Conservation (phyloP, 2,329 filamentous ascomycete species). For the Metarhizium guizhouense region DNA sequence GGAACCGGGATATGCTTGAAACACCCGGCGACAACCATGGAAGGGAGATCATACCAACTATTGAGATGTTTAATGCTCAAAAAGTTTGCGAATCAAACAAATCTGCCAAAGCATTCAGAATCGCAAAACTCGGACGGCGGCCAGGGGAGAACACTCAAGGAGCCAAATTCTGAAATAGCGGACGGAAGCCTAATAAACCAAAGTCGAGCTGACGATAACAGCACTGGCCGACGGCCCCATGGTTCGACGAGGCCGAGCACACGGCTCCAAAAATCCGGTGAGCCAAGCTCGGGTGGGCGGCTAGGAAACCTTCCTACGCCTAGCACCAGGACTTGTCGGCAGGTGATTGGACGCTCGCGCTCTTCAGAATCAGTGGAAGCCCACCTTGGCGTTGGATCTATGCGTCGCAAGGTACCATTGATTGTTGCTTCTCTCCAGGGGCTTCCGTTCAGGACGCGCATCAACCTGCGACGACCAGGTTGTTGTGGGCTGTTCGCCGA, state of each 20-base stretch:
- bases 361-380: neutral
- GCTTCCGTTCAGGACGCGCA: neutral
- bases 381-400: neutral
- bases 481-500: neutral
- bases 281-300: neutral
- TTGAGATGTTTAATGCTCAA: neutral
- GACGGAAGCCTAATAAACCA: too few species aligned
- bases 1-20: neutral
- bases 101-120: too few species aligned
- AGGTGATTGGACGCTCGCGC: neutral
- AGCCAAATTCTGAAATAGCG: too few species aligned
- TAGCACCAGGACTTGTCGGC: neutral
- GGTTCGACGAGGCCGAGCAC: neutral
- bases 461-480: slow-evolving; percentile 2
- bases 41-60: neutral
- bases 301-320: neutral
- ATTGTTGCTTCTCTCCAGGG: neutral
- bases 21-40: neutral
- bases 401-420: neutral
- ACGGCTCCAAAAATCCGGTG: neutral
- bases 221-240: too few species aligned
- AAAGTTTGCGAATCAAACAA: neutral
- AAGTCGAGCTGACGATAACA: too few species aligned
- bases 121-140: too few species aligned
- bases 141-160: too few species aligned